Conservation (phyloP, 768 basidiomycete species). For the Hysterangium stoloniferum region DNA sequence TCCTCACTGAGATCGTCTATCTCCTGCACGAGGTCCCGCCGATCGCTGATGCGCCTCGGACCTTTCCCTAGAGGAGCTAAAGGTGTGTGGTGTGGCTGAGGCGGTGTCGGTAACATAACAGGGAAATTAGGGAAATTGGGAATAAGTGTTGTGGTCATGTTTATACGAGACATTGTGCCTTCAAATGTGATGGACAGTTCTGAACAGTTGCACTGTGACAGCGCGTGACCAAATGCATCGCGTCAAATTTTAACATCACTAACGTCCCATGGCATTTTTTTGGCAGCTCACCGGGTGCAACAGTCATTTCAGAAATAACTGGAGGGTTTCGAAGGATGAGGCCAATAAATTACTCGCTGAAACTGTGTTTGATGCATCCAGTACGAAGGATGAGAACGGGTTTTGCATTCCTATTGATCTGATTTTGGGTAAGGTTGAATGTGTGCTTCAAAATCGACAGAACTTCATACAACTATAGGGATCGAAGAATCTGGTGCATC, state of each 20-base stretch:
- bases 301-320: slow-evolving; percentile 2
- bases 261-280: neutral
- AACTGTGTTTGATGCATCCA: neutral
- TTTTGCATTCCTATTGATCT: neutral
- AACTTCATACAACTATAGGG: neutral
- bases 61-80: slow-evolving; percentile 40
- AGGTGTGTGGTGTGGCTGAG: slow-evolving; percentile 58
- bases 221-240: too few relatives aligned
- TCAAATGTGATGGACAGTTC: neutral
- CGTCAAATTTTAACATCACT: too few relatives aligned
- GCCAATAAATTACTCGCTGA: slow-evolving; percentile 1
- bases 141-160: slow-evolving; percentile 57
- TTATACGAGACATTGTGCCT: neutral
- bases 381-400: neutral
- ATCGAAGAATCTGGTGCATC: neutral
- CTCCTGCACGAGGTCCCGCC: slow-evolving; percentile 64
- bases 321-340: neutral
- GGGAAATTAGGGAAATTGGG: slow-evolving; percentile 59
- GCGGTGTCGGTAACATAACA: slow-evolving; percentile 54
- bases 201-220: neutral
- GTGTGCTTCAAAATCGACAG: neutral
- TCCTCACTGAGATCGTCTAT: slow-evolving; percentile 83
- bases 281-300: slow-evolving; percentile 8
- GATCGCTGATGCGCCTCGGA: slow-evolving; percentile 50
- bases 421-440: neutral